A percentile compares a stretch with the other conserved stretches of the same genome.
Conservation (phyloP, 805 yeast genomes). For the Isabelozyma pseudorhagii region DNA sequence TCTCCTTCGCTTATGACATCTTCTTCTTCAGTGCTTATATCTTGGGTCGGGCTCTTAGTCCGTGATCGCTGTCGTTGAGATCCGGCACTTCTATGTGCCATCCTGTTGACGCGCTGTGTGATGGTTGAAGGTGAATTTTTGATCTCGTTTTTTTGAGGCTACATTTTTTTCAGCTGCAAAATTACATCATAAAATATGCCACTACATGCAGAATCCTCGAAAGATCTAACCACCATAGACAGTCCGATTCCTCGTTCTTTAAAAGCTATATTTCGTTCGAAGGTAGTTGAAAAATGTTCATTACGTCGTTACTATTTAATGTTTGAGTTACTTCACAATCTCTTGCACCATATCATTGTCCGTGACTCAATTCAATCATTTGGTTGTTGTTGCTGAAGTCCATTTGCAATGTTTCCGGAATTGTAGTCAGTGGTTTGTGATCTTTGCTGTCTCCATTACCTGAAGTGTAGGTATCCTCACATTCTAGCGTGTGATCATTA, state of each 20-base stretch:
- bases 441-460: not conserved
- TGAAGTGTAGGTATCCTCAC: not conserved
- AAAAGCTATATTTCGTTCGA: not conserved
- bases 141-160: not conserved
- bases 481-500: not conserved
- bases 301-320: not conserved
- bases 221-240: not conserved
- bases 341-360: not conserved
- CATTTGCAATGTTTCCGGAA: not conserved
- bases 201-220: too few relatives aligned
- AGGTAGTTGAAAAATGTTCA: not conserved
- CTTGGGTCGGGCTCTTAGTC: not conserved
- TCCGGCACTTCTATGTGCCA: not conserved
- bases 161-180: not conserved
- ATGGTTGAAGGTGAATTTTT: not conserved
- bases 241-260: not conserved
- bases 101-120: not conserved
- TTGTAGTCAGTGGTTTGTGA: not conserved
- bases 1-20: not conserved
- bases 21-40: not conserved
- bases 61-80: not conserved
- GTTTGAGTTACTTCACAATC: too few relatives aligned
- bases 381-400: not conserved
- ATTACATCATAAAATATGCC: not conserved
- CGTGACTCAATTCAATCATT: not conserved